phyloP scores from a whole-genome alignment of 2,329 filamentous ascomycete genomes.

The Penicillium palitans region DNA sequence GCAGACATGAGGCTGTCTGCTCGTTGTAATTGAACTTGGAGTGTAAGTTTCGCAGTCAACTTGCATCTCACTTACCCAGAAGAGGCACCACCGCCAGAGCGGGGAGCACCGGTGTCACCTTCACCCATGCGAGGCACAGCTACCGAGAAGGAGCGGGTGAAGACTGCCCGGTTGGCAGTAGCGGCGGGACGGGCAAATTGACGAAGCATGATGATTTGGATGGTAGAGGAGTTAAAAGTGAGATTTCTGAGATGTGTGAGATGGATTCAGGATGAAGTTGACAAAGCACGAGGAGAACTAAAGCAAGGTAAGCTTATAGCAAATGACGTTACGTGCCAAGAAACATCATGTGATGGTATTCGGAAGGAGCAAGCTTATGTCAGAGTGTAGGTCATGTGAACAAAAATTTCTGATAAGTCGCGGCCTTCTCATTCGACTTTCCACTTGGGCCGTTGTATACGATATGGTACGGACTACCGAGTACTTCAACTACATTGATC shows the following conservation, averaged over 20 bases:
- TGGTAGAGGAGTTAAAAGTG: not conserved
- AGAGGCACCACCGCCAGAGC: conserved; percentile 35
- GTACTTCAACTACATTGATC: conserved; percentile 1
- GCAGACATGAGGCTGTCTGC: conserved; percentile 1
- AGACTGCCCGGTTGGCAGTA: conserved; percentile 53
- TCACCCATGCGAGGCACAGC: conserved; percentile 64
- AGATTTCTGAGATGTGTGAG: not conserved
- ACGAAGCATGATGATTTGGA: conserved; percentile 61
- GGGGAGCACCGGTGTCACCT: conserved; percentile 64
- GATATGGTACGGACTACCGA: not conserved
- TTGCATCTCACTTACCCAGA: conserved; percentile 37
- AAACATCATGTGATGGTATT: conserved; percentile 7
- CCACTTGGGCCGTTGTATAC: not conserved
- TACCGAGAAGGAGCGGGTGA: conserved; percentile 62
- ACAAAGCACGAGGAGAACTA: conserved; percentile 1
- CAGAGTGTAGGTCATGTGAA: conserved; percentile 16
- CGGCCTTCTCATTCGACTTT: conserved; percentile 24
- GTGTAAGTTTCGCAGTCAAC: not conserved
- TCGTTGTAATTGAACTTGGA: not conserved
- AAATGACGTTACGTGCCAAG: conserved; percentile 11
- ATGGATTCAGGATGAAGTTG: not conserved
- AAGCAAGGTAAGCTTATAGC: conserved; percentile 2
- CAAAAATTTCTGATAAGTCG: conserved; percentile 30
- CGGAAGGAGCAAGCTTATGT: conserved; percentile 9
- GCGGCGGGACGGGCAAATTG: conserved; percentile 60